Percentiles rank a stretch among this genome's conserved stretches.
These are phyloP conservation scores for Senecio squalidus DNA, from an alignment of 140 eudicot genomes.

Conservation along the genomic window DNA sequence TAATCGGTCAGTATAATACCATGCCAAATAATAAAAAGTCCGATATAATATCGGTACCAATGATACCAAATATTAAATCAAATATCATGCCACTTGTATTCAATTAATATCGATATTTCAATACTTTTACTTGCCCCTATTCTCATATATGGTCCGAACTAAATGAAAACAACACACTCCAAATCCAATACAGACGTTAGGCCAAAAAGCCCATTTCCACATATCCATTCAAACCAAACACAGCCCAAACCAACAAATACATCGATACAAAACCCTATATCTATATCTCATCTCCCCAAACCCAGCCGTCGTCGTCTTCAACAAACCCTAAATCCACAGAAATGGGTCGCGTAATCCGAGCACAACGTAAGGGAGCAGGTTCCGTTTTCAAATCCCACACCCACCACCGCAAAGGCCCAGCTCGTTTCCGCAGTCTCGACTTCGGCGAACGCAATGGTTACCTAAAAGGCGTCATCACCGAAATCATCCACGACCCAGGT, in stretches of 20 bases:
- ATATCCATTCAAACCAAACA: too few relatives aligned
- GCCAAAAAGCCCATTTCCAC: background rate
- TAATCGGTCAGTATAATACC: too few relatives aligned
- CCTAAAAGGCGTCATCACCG: conserved; percentile 49
- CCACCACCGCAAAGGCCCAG: conserved; percentile 64
- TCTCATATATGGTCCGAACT: too few relatives aligned
- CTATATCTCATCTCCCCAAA: background rate
- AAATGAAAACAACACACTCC: too few relatives aligned
- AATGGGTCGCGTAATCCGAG: conserved; percentile 51
- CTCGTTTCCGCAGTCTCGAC: conserved; percentile 45
- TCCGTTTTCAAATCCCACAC: conserved; percentile 57
- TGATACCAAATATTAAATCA: too few relatives aligned
- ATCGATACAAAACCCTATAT: conserved; percentile 21
- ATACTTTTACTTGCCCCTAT: too few relatives aligned
- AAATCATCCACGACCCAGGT: conserved; percentile 57
- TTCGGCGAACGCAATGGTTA: conserved; percentile 58
- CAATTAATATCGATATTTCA: too few relatives aligned
- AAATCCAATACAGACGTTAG: too few relatives aligned
- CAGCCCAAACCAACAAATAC: background rate
- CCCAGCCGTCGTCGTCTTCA: conserved; percentile 11
- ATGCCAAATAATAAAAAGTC: too few relatives aligned
- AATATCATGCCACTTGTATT: too few relatives aligned
- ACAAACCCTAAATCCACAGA: background rate
- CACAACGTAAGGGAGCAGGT: conserved; percentile 61
- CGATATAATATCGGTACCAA: too few relatives aligned